Evolutionary conservation across 768 basidiomycete genomes (phyloP).

Genomic region (Boletus vermiculosoides): DNA sequence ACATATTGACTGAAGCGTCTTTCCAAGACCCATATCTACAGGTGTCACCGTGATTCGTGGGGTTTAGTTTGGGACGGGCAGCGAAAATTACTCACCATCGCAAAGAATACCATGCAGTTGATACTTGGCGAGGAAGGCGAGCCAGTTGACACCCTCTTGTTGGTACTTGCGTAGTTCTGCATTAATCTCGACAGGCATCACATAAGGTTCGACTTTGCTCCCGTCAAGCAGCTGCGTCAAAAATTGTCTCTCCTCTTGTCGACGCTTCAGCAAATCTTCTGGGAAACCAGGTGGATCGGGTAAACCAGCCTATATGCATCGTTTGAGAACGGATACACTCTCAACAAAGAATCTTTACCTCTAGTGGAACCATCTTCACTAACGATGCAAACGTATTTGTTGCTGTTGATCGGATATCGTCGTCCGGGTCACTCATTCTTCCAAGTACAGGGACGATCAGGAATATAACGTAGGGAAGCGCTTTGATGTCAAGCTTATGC

Average conservation of each 20-base stretch:
- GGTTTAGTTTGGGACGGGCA: conserved; percentile 15
- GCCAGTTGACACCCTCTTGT: conserved; percentile 97
- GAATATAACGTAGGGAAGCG: conserved; percentile 95
- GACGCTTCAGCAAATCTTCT: conserved; percentile 77
- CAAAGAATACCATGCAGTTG: conserved; percentile 97
- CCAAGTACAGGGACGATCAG: conserved; percentile 95
- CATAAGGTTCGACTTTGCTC: conserved; percentile 88
- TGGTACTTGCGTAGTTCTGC: conserved; percentile 97
- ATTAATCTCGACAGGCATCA: conserved; percentile 82
- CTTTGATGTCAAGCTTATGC: conserved; percentile 87
- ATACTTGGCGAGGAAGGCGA: conserved; percentile 97
- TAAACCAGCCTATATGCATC: conserved; percentile 71
- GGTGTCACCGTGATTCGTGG: neutral
- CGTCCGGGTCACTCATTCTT: conserved; percentile 93
- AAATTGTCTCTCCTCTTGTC: conserved; percentile 88
- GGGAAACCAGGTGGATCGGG: conserved; percentile 95
- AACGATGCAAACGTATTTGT: conserved; percentile 98
- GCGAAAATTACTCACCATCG: conserved; percentile 61
- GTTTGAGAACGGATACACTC: neutral
- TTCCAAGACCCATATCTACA: conserved; percentile 97
- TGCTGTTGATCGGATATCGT: conserved; percentile 86
- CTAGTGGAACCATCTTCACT: conserved; percentile 97
- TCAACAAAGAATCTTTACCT: conserved; percentile 49
- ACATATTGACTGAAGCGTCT: conserved; percentile 96
- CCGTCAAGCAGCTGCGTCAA: conserved; percentile 93